Evolutionary conservation across 495 filamentous ascomycete genomes (phyloP).

Genomic region (Trypethelium eluteriae): DNA sequence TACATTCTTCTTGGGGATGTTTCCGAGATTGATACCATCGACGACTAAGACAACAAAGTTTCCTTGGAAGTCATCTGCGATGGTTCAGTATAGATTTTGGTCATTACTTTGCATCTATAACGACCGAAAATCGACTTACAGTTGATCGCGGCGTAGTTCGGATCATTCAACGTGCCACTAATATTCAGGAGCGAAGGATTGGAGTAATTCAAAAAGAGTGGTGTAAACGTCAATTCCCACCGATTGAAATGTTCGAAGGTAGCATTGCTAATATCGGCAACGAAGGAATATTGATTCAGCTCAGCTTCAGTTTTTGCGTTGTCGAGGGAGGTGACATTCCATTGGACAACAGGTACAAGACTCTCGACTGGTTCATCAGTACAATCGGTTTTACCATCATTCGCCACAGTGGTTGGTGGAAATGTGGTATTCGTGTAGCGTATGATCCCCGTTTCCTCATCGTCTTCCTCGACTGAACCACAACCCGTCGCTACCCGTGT

Average conservation of each 20-base stretch:
- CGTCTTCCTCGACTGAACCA: conserved; percentile 13
- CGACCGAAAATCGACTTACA: conserved; percentile 9
- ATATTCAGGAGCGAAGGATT: conserved; percentile 25
- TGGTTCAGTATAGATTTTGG: neutral
- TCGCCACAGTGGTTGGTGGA: conserved; percentile 8
- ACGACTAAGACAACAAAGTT: conserved; percentile 26
- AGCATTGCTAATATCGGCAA: conserved; percentile 13
- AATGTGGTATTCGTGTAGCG: neutral
- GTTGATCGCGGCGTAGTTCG: conserved; percentile 23
- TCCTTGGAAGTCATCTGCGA: conserved; percentile 21
- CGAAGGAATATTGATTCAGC: conserved; percentile 16
- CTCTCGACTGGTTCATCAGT: conserved; percentile 16
- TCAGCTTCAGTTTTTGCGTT: conserved; percentile 15
- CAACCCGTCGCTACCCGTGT: conserved; percentile 10
- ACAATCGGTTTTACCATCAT: conserved; percentile 17
- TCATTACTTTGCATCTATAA: neutral
- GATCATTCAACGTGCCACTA: conserved; percentile 17
- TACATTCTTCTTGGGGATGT: conserved; percentile 2
- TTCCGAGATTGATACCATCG: conserved; percentile 10
- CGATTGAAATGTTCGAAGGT: conserved; percentile 13
- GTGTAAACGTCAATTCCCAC: conserved; percentile 20
- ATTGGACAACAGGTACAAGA: conserved; percentile 21
- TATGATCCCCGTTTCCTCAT: conserved; percentile 15
- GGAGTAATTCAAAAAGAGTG: conserved; percentile 25
- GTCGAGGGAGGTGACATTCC: conserved; percentile 20